Evolutionary conservation across 2,329 filamentous ascomycete genomes (phyloP), one percentile per base, ranked within the genome.

Genomic region (Calonectria pteridis): DNA sequence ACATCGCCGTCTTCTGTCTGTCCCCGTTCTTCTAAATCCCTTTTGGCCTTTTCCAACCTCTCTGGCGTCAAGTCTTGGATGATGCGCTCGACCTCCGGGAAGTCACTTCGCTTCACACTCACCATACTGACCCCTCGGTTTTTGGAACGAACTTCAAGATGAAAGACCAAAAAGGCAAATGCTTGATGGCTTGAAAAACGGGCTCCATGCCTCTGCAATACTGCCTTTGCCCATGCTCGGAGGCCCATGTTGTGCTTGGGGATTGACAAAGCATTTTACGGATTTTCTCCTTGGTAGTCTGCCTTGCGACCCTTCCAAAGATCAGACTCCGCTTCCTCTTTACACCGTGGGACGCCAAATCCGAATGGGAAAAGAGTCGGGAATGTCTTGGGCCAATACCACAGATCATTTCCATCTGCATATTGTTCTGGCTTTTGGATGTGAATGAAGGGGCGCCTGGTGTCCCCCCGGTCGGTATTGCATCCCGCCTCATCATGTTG

Each of bases 131-230:
- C 50, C 13, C 49, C 13, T 5, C 66, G 43, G 20, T 69, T 73
- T n/a, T 63, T 40, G 3, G 51, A 73, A 20, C 62, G 10, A 14
- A 69, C 59, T 1, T 31, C 26, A 20, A 73, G 31, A 3, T 73
- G 69, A 29, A 73, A 73, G 9, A 73, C 37, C 13, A 73, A 49
- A 10, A 73, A 69, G 1, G 51, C 23, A 33, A 73, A 73, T 6
- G 67, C 16, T 26, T 67, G 51, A 10, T 73, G 62, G 18, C 4
- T 35, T 29, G 51, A 28, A 9, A 73, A 73, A 9, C 67, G 51
- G 6, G 51, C 62, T 14, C 62, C 53, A 26, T 70, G 62, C n/a
- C 67, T 43, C 20, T 29, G 13, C 9, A 49, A n/a, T 5, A 73
- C 66, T 2, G n/a, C 58, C 6, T 64, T 28, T 3, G 58, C 58